Evolutionary conservation across 83 land plant genomes (phyloP).

Genomic region (Larix sibirica): DNA sequence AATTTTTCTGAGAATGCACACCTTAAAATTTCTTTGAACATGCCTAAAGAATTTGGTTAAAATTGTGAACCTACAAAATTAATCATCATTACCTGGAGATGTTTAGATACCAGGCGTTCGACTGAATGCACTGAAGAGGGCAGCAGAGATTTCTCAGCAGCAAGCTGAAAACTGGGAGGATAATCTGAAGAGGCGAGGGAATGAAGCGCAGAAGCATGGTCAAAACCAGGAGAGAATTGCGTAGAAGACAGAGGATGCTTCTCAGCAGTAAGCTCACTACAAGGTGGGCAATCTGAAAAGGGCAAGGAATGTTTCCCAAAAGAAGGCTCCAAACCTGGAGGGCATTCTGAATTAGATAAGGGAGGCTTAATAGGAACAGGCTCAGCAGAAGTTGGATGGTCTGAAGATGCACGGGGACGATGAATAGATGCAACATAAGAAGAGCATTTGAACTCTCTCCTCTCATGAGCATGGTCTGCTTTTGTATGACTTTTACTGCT

Average conservation of each 20-base stretch:
- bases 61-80: neutral
- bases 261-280: neutral
- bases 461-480: neutral
- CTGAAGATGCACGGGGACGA: neutral
- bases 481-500: neutral
- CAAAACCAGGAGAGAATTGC: neutral
- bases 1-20: neutral
- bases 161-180: neutral
- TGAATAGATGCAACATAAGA: neutral
- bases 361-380: neutral
- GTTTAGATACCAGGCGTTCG: neutral
- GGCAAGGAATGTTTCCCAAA: no score
- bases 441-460: slow-evolving; percentile 1
- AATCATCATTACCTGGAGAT: slow-evolving; percentile 8
- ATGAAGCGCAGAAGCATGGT: neutral
- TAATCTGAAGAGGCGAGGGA: neutral
- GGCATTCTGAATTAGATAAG: neutral
- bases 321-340: slow-evolving; percentile 1
- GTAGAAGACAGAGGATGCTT: neutral
- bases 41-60: no score
- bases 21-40: neutral
- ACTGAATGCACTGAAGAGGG: neutral
- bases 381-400: neutral
- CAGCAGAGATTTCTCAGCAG: neutral
- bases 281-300: neutral